A percentile compares a stretch with the other conserved stretches of the same genome.
These are phyloP conservation scores for Dactylorhiza incarnata DNA, from an alignment of 106 monocot species.

Conservation along the genomic window DNA sequence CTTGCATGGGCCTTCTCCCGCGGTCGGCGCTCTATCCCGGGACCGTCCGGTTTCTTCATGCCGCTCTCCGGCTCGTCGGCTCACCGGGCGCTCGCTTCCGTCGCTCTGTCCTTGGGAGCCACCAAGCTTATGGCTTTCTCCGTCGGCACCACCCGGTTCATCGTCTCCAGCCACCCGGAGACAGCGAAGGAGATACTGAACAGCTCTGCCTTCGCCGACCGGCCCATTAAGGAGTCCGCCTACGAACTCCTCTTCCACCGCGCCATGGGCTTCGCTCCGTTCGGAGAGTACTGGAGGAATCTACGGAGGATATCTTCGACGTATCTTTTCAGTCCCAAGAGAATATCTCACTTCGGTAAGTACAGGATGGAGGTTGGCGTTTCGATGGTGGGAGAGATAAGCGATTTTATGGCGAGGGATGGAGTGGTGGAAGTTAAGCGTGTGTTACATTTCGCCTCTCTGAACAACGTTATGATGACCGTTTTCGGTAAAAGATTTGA, in stretches of 20 bases:
- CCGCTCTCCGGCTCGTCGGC: constrained; percentile 16
- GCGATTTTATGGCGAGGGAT: constrained; percentile 4
- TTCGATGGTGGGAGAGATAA: constrained; percentile 14
- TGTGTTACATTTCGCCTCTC: constrained; percentile 26
- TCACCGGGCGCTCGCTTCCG: constrained; percentile 17
- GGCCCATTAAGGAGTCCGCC: constrained; percentile 31
- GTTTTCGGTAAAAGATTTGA: constrained; percentile 30
- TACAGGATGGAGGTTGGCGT: constrained; percentile 9
- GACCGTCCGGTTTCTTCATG: constrained; percentile 13
- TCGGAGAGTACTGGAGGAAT: constrained; percentile 32
- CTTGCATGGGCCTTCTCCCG: constrained; percentile 22
- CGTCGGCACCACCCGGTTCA: constrained; percentile 33
- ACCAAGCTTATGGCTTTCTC: constrained; percentile 38
- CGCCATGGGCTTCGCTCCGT: constrained; percentile 36
- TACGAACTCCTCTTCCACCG: constrained; percentile 32
- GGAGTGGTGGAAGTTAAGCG: constrained; percentile 15
- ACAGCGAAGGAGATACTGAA: constrained; percentile 34
- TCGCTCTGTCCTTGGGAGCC: constrained; percentile 2
- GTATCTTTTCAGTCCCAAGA: constrained; percentile 20
- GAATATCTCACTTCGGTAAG: constrained; percentile 9
- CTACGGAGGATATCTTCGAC: constrained; percentile 21
- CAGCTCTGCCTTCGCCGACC: constrained; percentile 26
- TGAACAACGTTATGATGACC: constrained; percentile 31
- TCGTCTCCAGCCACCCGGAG: constrained; percentile 32
- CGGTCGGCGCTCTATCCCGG: constrained; percentile 3